Conservation (phyloP, 352 stramenopile genomes). For the Pythium utonaiense region DNA sequence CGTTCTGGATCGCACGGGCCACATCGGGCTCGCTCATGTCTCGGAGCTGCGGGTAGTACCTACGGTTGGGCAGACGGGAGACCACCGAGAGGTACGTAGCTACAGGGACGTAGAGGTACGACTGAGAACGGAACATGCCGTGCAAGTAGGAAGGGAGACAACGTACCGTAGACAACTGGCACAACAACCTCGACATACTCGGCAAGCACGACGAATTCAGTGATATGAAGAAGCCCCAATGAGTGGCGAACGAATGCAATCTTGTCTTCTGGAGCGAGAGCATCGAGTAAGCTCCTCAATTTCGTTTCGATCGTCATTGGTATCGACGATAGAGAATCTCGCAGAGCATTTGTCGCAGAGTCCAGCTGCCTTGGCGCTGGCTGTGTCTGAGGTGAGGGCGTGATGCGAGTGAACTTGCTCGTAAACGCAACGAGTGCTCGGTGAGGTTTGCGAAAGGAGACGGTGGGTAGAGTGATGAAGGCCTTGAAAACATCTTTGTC, state of each 20-base stretch:
- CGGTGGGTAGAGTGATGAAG: neutral
- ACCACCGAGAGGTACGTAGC: neutral
- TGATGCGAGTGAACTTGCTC: neutral
- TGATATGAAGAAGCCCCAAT: slow-evolving; percentile 17
- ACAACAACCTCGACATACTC: neutral
- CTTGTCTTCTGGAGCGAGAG: slow-evolving; percentile 1
- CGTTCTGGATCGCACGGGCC: neutral
- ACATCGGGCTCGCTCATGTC: neutral
- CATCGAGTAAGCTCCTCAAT: neutral
- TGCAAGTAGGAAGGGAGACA: no score
- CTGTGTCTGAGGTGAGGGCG: neutral
- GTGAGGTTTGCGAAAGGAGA: neutral
- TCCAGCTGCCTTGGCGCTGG: neutral
- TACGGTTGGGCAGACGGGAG: neutral
- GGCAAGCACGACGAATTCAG: slow-evolving; percentile 30
- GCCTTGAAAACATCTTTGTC: neutral
- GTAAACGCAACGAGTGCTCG: neutral
- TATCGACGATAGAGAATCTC: neutral
- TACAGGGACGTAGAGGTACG: slow-evolving; percentile 34
- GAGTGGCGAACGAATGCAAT: neutral
- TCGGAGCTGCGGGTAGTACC: neutral
- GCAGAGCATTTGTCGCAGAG: neutral
- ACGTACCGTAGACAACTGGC: neutral
- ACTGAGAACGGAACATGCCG: no score
- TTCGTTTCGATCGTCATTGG: neutral